These are phyloP conservation scores for Arthroderma uncinatum DNA, from an alignment of 2,329 filamentous ascomycete species.

Conservation along the genomic window DNA sequence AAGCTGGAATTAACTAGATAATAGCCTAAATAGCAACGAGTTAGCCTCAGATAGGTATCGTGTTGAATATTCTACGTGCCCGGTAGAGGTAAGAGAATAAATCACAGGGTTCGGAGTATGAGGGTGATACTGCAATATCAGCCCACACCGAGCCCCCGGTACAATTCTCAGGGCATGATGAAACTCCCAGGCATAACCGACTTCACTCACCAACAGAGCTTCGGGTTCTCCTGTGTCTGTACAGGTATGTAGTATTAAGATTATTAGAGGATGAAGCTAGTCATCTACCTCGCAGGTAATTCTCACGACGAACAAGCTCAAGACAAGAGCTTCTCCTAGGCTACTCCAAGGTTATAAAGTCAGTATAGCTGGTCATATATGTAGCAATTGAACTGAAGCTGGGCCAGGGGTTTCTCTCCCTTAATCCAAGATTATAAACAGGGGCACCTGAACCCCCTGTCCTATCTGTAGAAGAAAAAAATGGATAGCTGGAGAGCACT, in stretches of 20 bases:
- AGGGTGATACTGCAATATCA: neutral
- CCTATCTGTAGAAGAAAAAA: neutral
- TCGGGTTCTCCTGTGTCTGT: neutral
- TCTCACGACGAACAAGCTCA: neutral
- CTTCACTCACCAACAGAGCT: neutral
- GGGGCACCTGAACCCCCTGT: neutral
- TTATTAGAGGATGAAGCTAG: neutral
- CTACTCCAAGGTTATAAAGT: neutral
- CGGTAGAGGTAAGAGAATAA: neutral
- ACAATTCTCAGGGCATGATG: neutral
- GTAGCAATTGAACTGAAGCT: neutral
- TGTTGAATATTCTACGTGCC: too few relatives aligned
- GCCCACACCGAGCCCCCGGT: neutral
- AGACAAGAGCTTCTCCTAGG: neutral
- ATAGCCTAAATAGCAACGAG: neutral
- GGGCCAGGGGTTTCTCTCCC: neutral
- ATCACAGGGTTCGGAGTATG: neutral
- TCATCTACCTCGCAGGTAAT: neutral
- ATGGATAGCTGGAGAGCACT: neutral
- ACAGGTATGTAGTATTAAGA: neutral
- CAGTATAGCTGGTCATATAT: neutral
- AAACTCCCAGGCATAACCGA: neutral
- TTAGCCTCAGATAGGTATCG: neutral
- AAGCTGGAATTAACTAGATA: neutral
- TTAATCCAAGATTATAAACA: constrained; percentile 2